Evolutionary conservation across 768 basidiomycete species (phyloP).

Genomic region (Leccinum imitatum): DNA sequence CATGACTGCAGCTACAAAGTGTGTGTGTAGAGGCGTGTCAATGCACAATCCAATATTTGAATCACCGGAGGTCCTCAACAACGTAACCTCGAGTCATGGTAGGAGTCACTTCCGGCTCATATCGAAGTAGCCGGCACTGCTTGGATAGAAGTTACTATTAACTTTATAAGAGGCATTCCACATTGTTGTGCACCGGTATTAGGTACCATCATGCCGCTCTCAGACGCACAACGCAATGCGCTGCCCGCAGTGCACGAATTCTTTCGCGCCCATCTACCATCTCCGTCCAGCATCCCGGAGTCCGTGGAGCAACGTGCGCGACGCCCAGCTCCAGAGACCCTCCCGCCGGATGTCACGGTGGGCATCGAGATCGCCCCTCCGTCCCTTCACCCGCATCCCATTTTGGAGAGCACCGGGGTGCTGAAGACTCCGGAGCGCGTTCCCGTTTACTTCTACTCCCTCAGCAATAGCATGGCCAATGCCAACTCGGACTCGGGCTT

Average conservation of each 20-base stretch:
- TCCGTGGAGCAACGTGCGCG: constrained; percentile 19
- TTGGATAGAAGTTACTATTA: too few relatives aligned
- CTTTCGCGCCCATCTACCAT: not conserved
- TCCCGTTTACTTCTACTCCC: constrained; percentile 22
- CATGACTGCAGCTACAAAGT: too few relatives aligned
- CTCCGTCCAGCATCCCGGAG: not conserved
- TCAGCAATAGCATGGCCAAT: not conserved
- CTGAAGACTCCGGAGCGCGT: constrained; percentile 20
- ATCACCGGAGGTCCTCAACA: too few relatives aligned
- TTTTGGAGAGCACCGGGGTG: not conserved
- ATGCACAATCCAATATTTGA: too few relatives aligned
- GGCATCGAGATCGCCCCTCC: constrained; percentile 21
- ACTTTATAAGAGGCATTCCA: not conserved
- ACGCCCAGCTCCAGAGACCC: not conserved
- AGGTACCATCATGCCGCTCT: constrained; percentile 11
- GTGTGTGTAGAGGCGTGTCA: too few relatives aligned
- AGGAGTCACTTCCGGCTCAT: not conserved
- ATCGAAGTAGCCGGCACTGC: not conserved
- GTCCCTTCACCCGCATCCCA: constrained; percentile 1
- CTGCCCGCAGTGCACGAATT: not conserved
- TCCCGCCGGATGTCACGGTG: constrained; percentile 6
- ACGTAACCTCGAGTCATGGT: too few relatives aligned
- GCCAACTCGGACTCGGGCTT: not conserved
- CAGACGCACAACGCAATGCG: constrained; percentile 16
- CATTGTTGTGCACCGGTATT: not conserved